Percentiles rank a stretch among this genome's conserved stretches.
Conservation (phyloP, 2,329 filamentous ascomycete species). For the Myriangium duriaei region DNA sequence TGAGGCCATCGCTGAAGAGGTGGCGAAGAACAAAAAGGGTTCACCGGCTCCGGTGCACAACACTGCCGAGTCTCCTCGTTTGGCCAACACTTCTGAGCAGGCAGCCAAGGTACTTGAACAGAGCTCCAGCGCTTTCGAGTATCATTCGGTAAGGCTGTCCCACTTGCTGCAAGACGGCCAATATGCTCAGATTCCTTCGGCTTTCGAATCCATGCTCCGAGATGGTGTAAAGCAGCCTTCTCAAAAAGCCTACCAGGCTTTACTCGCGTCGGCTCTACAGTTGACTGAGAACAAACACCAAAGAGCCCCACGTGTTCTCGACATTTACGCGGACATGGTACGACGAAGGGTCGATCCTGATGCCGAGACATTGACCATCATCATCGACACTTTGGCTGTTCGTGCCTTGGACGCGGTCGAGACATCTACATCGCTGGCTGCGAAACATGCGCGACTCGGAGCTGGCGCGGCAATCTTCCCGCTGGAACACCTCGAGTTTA, state of each 20-base stretch:
- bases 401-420: conserved; percentile 67
- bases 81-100: background rate
- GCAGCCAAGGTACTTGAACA: background rate
- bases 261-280: conserved; percentile 73
- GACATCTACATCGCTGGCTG: conserved; percentile 61
- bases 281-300: conserved; percentile 68
- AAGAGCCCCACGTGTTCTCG: conserved; percentile 78
- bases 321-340: conserved; percentile 95
- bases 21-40: conserved; percentile 45
- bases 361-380: conserved; percentile 72
- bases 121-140: background rate
- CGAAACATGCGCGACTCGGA: conserved; percentile 72
- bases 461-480: conserved; percentile 80
- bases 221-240: conserved; percentile 70
- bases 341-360: conserved; percentile 71
- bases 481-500: conserved; percentile 76
- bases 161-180: conserved; percentile 58
- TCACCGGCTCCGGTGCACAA: conserved; percentile 17
- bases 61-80: conserved; percentile 22
- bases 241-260: conserved; percentile 78
- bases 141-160: conserved; percentile 44
- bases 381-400: conserved; percentile 70
- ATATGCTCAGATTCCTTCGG: conserved; percentile 76
- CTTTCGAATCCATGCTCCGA: conserved; percentile 82
- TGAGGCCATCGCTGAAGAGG: conserved; percentile 70